phyloP scores from a whole-genome alignment of 768 basidiomycete species.

The Boletus huronensis region DNA sequence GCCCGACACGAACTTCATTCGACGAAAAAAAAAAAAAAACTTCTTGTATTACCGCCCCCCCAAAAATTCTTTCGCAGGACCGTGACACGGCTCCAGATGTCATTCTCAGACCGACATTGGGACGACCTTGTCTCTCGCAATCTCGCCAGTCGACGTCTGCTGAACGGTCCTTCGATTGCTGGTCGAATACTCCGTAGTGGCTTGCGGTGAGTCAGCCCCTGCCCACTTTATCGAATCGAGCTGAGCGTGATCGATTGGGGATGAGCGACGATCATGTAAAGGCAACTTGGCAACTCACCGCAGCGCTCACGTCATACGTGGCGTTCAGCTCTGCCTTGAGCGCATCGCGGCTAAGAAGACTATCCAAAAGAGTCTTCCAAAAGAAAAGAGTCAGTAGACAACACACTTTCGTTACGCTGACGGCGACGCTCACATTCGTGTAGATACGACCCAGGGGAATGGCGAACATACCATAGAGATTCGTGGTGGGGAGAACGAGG shows the following conservation, averaged over 20 bases:
- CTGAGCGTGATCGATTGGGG: background rate
- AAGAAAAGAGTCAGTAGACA: too few relatives aligned
- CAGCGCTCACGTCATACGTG: background rate
- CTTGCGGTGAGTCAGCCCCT: background rate
- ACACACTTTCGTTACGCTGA: too few relatives aligned
- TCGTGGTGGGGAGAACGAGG: background rate
- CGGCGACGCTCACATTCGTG: background rate
- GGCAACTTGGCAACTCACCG: background rate
- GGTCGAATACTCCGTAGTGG: too few relatives aligned
- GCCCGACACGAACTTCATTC: too few relatives aligned
- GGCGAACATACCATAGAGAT: background rate
- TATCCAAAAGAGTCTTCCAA: slow-evolving; percentile 4
- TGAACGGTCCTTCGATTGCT: too few relatives aligned
- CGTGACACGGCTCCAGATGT: too few relatives aligned
- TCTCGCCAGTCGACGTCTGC: too few relatives aligned
- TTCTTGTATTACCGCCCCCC: too few relatives aligned
- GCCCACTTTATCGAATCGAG: background rate
- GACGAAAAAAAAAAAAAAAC: too few relatives aligned
- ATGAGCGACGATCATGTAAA: background rate
- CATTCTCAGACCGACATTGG: too few relatives aligned
- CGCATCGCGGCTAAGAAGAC: slow-evolving; percentile 7
- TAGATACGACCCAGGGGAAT: background rate
- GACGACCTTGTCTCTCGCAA: too few relatives aligned
- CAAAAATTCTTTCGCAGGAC: too few relatives aligned
- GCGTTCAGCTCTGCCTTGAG: background rate